Percentiles rank a stretch among this genome's conserved stretches.
These are phyloP conservation scores for Chaetoscypha palmicola DNA, from an alignment of 2,329 filamentous ascomycete species.

Conservation along the genomic window DNA sequence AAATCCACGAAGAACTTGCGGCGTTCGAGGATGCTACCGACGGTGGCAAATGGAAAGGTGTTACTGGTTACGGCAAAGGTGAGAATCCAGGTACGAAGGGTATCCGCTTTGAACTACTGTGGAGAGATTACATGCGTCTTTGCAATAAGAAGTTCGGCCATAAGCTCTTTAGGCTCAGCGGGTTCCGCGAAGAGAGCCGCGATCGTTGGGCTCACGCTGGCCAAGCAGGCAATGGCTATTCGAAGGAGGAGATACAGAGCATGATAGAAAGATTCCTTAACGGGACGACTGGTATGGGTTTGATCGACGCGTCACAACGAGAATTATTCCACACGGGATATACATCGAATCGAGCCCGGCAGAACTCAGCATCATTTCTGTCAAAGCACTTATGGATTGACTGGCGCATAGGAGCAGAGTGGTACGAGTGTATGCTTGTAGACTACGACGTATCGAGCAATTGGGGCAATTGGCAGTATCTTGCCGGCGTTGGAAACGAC, in stretches of 20 bases:
- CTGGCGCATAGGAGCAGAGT: constrained; percentile 75
- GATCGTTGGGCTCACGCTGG: constrained; percentile 26
- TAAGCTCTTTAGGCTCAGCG: constrained; percentile 57
- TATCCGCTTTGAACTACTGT: constrained; percentile 67
- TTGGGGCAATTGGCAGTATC: constrained; percentile 81
- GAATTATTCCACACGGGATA: constrained; percentile 72
- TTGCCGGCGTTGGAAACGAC: constrained; percentile 73
- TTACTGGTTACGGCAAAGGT: constrained; percentile 53
- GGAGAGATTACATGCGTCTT: constrained; percentile 76
- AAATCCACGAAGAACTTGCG: constrained; percentile 61
- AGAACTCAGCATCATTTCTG: constrained; percentile 71
- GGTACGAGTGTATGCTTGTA: constrained; percentile 68
- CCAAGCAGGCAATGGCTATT: constrained; percentile 17
- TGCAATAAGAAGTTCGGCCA: constrained; percentile 63
- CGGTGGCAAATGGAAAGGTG: constrained; percentile 13
- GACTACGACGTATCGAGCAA: constrained; percentile 74
- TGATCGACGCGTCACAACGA: constrained; percentile 71
- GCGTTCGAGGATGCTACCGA: constrained; percentile 59
- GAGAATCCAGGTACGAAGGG: constrained; percentile 65
- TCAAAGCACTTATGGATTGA: constrained; percentile 68
- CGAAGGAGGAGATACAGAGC: constrained; percentile 38
- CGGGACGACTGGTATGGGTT: constrained; percentile 65
- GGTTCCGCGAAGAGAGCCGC: constrained; percentile 47
- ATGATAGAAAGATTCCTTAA: constrained; percentile 53
- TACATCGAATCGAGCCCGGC: constrained; percentile 67